These are phyloP conservation scores for Chenopodium suecicum DNA, from an alignment of 148 eudicot species.

Conservation along the genomic window DNA sequence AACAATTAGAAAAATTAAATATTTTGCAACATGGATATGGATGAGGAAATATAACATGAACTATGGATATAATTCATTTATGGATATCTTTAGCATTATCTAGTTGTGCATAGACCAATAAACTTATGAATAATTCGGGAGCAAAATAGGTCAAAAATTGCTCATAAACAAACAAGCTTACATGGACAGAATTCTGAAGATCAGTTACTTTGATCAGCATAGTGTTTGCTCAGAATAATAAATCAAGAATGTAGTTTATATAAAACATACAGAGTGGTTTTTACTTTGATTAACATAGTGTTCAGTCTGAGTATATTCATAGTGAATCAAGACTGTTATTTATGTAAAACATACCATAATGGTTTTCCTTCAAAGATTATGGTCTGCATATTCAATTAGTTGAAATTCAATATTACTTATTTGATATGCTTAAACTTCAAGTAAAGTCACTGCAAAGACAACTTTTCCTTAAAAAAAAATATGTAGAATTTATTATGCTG, in stretches of 20 bases:
- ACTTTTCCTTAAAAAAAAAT: background rate
- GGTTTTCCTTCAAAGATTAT: background rate
- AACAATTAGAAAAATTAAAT: no score
- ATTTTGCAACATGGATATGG: no score
- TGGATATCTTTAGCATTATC: no score
- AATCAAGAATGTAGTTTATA: background rate
- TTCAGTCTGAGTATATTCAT: background rate
- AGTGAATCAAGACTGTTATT: background rate
- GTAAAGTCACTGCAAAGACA: background rate
- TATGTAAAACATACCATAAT: no score
- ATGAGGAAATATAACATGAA: no score
- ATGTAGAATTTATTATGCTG: background rate
- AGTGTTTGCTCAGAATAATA: background rate
- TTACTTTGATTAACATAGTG: background rate
- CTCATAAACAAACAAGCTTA: background rate
- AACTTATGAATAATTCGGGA: no score
- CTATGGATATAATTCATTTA: no score
- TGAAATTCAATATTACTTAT: no score
- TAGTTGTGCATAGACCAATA: no score
- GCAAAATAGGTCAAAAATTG: no score
- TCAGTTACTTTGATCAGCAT: background rate
- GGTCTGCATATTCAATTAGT: background rate
- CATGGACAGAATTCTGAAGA: background rate
- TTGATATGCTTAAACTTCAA: background rate
- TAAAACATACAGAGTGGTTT: background rate